Evolutionary conservation across 345 rosid genomes (phyloP).

Genomic region (Schrenkiella parvula): DNA sequence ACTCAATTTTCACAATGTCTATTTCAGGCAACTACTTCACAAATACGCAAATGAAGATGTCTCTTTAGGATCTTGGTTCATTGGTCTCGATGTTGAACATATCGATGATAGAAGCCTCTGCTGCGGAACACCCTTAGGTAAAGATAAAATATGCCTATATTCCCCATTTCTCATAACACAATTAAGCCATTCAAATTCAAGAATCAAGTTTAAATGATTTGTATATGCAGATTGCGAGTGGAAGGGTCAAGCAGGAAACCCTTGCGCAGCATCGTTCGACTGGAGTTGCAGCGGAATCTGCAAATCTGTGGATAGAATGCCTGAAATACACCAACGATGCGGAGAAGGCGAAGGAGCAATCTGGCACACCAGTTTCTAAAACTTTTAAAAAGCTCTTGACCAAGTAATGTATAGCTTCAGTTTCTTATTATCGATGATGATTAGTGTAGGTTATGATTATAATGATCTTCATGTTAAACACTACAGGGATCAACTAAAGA

Average conservation of each 20-base stretch:
- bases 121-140: conserved; percentile 85
- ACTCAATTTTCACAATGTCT: background rate
- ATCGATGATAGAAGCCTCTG: conserved; percentile 79
- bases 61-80: conserved; percentile 78
- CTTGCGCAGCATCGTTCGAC: conserved; percentile 83
- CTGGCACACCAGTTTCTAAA: conserved; percentile 38
- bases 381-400: background rate
- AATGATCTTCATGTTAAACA: conserved; percentile 17
- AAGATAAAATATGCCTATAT: background rate
- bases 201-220: background rate
- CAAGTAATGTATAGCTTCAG: conserved; percentile 23
- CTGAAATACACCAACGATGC: conserved; percentile 53
- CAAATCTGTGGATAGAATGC: conserved; percentile 82
- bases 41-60: conserved; percentile 91
- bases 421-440: background rate
- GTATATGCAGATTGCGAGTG: conserved; percentile 55
- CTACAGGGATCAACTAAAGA: background rate
- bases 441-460: conserved; percentile 14
- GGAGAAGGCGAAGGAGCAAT: conserved; percentile 71
- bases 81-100: conserved; percentile 87
- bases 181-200: background rate
- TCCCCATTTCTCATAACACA: background rate
- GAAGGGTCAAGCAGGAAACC: conserved; percentile 72
- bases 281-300: conserved; percentile 91
- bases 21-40: conserved; percentile 65